Evolutionary conservation across 2,329 filamentous ascomycete genomes (phyloP), one percentile per base, ranked within the genome.

Genomic region (Aspergillus japonicus): DNA sequence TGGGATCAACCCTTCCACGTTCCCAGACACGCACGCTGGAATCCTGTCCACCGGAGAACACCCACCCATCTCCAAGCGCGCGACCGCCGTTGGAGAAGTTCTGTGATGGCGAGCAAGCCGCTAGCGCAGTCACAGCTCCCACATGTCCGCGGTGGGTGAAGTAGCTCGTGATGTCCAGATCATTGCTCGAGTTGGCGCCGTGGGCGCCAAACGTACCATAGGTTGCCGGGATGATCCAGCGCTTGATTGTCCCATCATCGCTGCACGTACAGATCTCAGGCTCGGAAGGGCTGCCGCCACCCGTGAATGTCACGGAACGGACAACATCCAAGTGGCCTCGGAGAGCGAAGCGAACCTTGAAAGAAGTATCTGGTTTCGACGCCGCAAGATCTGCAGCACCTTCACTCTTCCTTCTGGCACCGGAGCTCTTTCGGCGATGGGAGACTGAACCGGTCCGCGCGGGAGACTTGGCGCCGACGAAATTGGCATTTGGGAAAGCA

Each of bases 21-120:
- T 99, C 94, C 95, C 95, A 99, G 0, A 99, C 92, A 31, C 93
- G 87, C 42, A 99, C 88, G 6, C 92, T 96, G 19, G 91, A 87
- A 75, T 99, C 95, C 74, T 97, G 92, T 4, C 95, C 95, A 62
- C 95, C 95, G 5, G 94, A 98, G 76, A 99, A 99, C 65, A 99
- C 93, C 95, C 95, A 99, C 29, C 95, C 95, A 68, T 98, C 95
- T 33, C 94, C 94, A 68, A 90, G 87, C 7, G 91, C 91, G 63
- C 93, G 87, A 6, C 93, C 92, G 39, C 93, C 91, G 19, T 92
- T 96, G 7, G 91, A 90, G 73, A 97, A 96, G 71, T 91, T 95
- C 26, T 91, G 90, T 2, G 91, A 89, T 2, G 92, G 88, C 2
- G 92, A 92, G 83, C 92, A 97, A 3, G 94, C 90, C 0, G 94